Conservation (phyloP, 495 filamentous ascomycete species). For the Aspergillus saccharolyticus region DNA sequence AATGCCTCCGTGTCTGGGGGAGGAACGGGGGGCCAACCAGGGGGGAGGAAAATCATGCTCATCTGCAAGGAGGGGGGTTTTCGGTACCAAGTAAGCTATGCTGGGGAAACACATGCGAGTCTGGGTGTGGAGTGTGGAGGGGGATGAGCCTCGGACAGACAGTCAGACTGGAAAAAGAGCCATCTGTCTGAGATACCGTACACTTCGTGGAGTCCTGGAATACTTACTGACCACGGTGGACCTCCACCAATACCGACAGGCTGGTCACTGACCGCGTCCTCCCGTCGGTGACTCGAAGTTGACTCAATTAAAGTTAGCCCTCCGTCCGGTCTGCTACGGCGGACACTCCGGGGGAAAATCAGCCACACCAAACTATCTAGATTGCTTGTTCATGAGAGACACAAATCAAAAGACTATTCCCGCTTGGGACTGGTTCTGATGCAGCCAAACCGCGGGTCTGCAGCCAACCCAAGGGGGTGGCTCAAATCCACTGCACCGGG, state of each 20-base stretch:
- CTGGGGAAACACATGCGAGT: neutral
- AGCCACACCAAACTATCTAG: neutral
- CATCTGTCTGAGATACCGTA: too few species aligned
- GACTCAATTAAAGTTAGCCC: neutral
- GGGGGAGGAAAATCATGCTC: neutral
- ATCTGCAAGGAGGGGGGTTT: neutral
- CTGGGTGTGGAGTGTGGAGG: neutral
- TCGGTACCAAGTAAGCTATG: too few species aligned
- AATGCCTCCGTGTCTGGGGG: neutral
- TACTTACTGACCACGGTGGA: too few species aligned
- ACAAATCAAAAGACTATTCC: neutral
- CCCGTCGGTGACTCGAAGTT: neutral
- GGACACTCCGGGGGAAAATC: neutral
- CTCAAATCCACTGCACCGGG: neutral
- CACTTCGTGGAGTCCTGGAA: too few species aligned
- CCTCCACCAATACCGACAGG: conserved; percentile 11
- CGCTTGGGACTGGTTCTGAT: neutral
- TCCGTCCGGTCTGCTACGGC: neutral
- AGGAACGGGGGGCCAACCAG: too few species aligned
- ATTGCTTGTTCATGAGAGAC: neutral
- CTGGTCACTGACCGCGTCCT: conserved; percentile 7
- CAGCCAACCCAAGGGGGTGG: neutral
- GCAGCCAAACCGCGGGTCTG: conserved; percentile 5
- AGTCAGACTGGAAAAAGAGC: too few species aligned
- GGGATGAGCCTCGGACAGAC: neutral